These are phyloP conservation scores for Pythium oligandrum DNA, from an alignment of 352 stramenopile species.

Conservation along the genomic window DNA sequence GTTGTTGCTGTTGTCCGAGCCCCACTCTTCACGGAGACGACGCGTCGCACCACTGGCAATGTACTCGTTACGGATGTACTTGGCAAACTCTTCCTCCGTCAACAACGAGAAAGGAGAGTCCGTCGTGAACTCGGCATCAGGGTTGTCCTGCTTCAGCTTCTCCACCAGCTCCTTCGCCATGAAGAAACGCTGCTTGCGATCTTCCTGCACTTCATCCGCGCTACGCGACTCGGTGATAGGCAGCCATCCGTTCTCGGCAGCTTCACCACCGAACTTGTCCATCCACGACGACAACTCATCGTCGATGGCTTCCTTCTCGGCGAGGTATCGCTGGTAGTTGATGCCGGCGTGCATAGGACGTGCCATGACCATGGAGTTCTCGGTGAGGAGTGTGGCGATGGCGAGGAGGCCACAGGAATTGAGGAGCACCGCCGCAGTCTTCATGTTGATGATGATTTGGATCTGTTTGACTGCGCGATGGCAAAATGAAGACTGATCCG, in stretches of 20 bases:
- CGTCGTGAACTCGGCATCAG: constrained; percentile 39
- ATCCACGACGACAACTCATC: not conserved
- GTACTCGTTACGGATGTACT: constrained; percentile 22
- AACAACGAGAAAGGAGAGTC: constrained; percentile 53
- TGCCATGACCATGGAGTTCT: not conserved
- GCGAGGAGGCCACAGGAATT: not conserved
- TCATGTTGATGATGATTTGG: not conserved
- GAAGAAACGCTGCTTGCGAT: constrained; percentile 38
- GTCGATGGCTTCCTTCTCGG: not conserved
- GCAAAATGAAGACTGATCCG: not conserved
- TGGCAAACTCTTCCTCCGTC: constrained; percentile 44
- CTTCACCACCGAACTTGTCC: not conserved
- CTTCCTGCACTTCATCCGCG: constrained; percentile 18
- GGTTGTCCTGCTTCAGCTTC: constrained; percentile 28
- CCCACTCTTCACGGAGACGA: too few relatives aligned
- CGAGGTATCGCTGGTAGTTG: constrained; percentile 3
- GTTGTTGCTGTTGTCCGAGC: too few relatives aligned
- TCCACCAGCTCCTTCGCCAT: constrained; percentile 40
- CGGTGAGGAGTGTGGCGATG: not conserved
- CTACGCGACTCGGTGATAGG: too few relatives aligned
- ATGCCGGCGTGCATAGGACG: constrained; percentile 1
- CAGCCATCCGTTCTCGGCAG: not conserved
- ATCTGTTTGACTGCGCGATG: not conserved
- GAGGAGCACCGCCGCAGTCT: not conserved
- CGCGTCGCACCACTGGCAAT: not conserved